Conservation (phyloP, 1,284 basidiomycete species). For the Melampsora allii-populina region DNA sequence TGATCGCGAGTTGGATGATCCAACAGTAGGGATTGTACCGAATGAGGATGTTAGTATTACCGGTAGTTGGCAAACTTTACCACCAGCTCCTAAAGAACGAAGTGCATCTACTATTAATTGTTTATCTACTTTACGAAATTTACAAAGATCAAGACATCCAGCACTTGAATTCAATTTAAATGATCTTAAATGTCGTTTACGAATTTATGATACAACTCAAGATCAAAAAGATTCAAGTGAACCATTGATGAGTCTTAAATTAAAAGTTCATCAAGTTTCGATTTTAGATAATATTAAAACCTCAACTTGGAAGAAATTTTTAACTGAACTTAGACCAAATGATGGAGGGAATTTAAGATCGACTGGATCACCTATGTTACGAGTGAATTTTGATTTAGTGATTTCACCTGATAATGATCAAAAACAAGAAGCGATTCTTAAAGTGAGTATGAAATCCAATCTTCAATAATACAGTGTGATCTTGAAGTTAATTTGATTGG, state of each 20-base stretch:
- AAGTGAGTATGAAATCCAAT: constrained; percentile 48
- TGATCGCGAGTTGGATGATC: constrained; percentile 65
- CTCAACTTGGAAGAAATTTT: constrained; percentile 95
- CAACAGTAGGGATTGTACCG: neutral
- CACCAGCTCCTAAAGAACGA: constrained; percentile 12
- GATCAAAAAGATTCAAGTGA: neutral
- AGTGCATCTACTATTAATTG: neutral
- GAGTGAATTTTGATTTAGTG: constrained; percentile 71
- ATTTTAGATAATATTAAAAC: constrained; percentile 93
- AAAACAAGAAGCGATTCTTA: constrained; percentile 74
- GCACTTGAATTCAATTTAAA: constrained; percentile 76
- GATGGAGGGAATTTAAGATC: constrained; percentile 79
- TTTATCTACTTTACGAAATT: neutral
- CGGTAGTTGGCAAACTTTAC: constrained; percentile 37
- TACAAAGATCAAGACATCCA: constrained; percentile 27
- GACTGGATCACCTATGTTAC: constrained; percentile 88
- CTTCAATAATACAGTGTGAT: too few species aligned
- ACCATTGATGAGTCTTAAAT: constrained; percentile 61
- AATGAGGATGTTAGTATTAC: constrained; percentile 25
- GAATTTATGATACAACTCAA: constrained; percentile 5
- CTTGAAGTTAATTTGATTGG: too few species aligned
- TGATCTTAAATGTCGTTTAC: constrained; percentile 59
- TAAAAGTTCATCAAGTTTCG: constrained; percentile 64
- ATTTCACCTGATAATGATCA: constrained; percentile 65
- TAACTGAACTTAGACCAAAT: constrained; percentile 77